Percentiles rank a stretch among this genome's conserved stretches.
phyloP scores from a whole-genome alignment of 1,139 yeast genomes.

The Saccharomyces hybrid region DNA sequence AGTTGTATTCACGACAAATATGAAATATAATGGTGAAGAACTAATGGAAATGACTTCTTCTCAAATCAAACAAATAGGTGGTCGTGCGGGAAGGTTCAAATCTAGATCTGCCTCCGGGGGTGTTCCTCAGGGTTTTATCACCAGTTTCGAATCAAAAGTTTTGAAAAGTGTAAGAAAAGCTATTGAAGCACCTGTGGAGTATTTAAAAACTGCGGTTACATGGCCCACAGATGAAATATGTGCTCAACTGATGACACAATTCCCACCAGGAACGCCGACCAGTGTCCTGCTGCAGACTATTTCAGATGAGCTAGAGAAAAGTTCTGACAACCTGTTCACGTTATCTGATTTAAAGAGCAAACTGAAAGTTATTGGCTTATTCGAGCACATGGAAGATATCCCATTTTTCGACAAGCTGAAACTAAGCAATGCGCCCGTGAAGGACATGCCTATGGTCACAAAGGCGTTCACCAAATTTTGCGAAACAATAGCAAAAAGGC shows the following conservation, averaged over 20 bases:
- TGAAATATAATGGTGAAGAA: conserved; percentile 64
- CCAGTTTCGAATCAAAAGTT: conserved; percentile 44
- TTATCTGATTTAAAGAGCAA: conserved; percentile 37
- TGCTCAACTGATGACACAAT: conserved; percentile 35
- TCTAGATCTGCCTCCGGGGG: conserved; percentile 13
- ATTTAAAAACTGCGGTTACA: conserved; percentile 48
- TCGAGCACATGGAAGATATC: conserved; percentile 35
- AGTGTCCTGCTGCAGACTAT: conserved; percentile 43
- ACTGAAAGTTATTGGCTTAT: conserved; percentile 39
- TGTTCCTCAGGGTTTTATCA: conserved; percentile 48
- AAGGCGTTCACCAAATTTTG: conserved; percentile 29
- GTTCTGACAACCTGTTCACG: conserved; percentile 21
- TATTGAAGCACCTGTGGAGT: conserved; percentile 42
- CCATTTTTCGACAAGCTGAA: conserved; percentile 47
- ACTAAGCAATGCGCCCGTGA: conserved; percentile 54
- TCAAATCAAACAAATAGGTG: conserved; percentile 85
- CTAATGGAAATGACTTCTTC: conserved; percentile 48
- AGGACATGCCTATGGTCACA: conserved; percentile 29
- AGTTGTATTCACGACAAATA: conserved; percentile 60
- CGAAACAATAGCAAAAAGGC: conserved; percentile 27
- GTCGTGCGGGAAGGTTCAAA: conserved; percentile 85
- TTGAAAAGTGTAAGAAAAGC: conserved; percentile 39
- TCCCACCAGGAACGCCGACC: conserved; percentile 43
- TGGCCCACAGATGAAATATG: conserved; percentile 69
- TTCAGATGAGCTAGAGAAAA: conserved; percentile 36